phyloP scores from a whole-genome alignment of 768 basidiomycete genomes.

The Tricholoma flavovirens region DNA sequence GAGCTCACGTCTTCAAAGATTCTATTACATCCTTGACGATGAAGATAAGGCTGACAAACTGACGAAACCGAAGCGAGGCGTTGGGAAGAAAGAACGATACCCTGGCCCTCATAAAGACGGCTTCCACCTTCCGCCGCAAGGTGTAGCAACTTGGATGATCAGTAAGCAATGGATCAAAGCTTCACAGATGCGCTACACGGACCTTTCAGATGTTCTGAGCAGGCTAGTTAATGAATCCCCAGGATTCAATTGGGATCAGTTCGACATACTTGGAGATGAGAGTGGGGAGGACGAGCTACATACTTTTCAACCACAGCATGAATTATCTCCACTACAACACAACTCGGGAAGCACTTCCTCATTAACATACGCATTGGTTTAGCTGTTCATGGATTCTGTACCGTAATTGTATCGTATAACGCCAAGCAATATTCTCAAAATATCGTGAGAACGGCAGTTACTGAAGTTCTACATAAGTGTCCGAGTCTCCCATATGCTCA shows the following conservation, averaged over 20 bases:
- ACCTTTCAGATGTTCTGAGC: slow-evolving; percentile 37
- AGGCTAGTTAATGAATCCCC: slow-evolving; percentile 40
- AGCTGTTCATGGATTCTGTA: slow-evolving; percentile 3
- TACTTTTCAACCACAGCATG: slow-evolving; percentile 2
- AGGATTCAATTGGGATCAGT: slow-evolving; percentile 46
- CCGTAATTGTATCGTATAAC: neutral
- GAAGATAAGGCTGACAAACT: slow-evolving; percentile 41
- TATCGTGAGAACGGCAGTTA: neutral
- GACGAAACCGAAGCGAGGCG: slow-evolving; percentile 50
- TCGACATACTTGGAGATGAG: slow-evolving; percentile 50
- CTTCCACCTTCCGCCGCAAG: slow-evolving; percentile 54
- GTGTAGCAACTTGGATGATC: slow-evolving; percentile 70
- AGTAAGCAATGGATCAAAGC: slow-evolving; percentile 56
- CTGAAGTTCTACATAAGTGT: no score
- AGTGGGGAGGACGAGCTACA: slow-evolving; percentile 35
- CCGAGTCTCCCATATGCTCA: no score
- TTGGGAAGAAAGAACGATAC: slow-evolving; percentile 49
- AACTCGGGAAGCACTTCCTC: slow-evolving; percentile 24
- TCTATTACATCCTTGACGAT: slow-evolving; percentile 58
- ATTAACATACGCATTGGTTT: slow-evolving; percentile 30
- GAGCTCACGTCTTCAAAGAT: slow-evolving; percentile 54
- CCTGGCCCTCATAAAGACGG: slow-evolving; percentile 53
- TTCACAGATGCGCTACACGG: slow-evolving; percentile 38
- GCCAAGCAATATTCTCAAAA: neutral
- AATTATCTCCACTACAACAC: slow-evolving; percentile 3